Conservation (phyloP, 192 early-diverging fungal species). For the Mortierella alpina region DNA sequence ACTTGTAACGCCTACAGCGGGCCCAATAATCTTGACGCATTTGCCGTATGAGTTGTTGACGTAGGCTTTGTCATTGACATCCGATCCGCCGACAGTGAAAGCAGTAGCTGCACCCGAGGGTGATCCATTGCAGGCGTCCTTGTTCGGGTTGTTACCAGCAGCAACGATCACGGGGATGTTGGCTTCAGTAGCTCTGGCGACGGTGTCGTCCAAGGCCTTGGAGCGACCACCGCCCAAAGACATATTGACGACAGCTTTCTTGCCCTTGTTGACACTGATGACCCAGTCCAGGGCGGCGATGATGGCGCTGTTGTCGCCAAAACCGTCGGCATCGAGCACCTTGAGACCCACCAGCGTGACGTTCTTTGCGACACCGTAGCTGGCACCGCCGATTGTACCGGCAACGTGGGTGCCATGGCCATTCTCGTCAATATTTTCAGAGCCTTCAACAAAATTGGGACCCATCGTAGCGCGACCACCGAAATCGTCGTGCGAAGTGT, state of each 20-base stretch:
- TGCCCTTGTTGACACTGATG: conserved; percentile 29
- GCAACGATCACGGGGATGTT: conserved; percentile 81
- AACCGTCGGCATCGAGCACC: conserved; percentile 64
- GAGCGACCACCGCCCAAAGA: conserved; percentile 72
- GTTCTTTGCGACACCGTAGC: conserved; percentile 76
- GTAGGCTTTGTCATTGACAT: conserved; percentile 80
- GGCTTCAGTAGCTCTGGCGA: conserved; percentile 57
- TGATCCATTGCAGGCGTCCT: conserved; percentile 72
- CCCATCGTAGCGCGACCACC: conserved; percentile 64
- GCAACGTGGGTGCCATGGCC: conserved; percentile 66
- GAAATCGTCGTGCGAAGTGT: conserved; percentile 56
- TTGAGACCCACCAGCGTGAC: conserved; percentile 68
- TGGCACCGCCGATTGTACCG: conserved; percentile 55
- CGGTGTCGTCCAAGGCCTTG: conserved; percentile 72
- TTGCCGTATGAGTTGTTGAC: conserved; percentile 87
- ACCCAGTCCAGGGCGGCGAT: conserved; percentile 58
- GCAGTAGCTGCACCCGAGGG: conserved; percentile 66
- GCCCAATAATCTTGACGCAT: conserved; percentile 95
- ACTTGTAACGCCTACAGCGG: conserved; percentile 86
- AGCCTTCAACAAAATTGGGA: conserved; percentile 39
- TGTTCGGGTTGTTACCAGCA: conserved; percentile 73
- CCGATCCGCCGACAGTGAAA: conserved; percentile 89
- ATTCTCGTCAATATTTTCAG: conserved; percentile 40
- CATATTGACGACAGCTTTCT: conserved; percentile 77
- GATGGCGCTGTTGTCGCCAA: conserved; percentile 60